A percentile compares a stretch with the other conserved stretches of the same genome.
Conservation (phyloP, 1,284 basidiomycete genomes). For the Leucoagaricus sp. region DNA sequence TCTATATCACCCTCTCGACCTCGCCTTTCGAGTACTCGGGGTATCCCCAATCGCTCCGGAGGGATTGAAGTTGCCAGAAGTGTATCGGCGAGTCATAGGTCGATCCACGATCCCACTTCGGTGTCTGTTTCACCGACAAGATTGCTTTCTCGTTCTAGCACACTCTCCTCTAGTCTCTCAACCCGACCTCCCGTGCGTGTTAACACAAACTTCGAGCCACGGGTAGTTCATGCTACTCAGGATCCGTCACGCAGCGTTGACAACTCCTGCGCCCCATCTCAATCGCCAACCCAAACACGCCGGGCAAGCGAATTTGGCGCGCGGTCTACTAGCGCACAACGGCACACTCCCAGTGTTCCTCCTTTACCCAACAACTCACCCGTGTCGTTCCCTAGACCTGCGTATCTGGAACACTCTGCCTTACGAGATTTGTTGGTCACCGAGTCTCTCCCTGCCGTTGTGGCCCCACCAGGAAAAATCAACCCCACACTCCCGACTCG, state of each 20-base stretch:
- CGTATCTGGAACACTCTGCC: slow-evolving; percentile 75
- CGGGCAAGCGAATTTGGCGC: slow-evolving; percentile 42
- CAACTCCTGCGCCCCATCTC: slow-evolving; percentile 40
- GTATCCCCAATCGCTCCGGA: slow-evolving; percentile 1
- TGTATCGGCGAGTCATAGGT: slow-evolving; percentile 21
- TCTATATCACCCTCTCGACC: slow-evolving; percentile 44
- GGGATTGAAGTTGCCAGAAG: slow-evolving; percentile 5
- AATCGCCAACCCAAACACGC: slow-evolving; percentile 45
- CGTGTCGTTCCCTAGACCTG: slow-evolving; percentile 58
- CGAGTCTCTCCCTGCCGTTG: slow-evolving; percentile 47
- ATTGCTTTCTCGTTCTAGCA: slow-evolving; percentile 34
- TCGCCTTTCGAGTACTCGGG: slow-evolving; percentile 28
- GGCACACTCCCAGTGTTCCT: slow-evolving; percentile 19
- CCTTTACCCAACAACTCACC: slow-evolving; percentile 31
- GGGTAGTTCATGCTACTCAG: slow-evolving; percentile 56
- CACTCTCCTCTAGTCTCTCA: slow-evolving; percentile 28
- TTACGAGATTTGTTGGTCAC: slow-evolving; percentile 68
- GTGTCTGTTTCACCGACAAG: slow-evolving; percentile 37
- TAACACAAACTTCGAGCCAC: slow-evolving; percentile 53
- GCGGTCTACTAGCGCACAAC: slow-evolving; percentile 9
- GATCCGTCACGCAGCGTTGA: slow-evolving; percentile 28
- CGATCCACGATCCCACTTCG: slow-evolving; percentile 8
- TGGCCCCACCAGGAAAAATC: slow-evolving; percentile 30
- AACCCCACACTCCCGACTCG: slow-evolving; percentile 24
- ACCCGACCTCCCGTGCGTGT: slow-evolving; percentile 20